Percentiles rank a stretch among this genome's conserved stretches.
phyloP scores from a whole-genome alignment of 2,329 filamentous ascomycete genomes.

The Fusarium marasasianum region DNA sequence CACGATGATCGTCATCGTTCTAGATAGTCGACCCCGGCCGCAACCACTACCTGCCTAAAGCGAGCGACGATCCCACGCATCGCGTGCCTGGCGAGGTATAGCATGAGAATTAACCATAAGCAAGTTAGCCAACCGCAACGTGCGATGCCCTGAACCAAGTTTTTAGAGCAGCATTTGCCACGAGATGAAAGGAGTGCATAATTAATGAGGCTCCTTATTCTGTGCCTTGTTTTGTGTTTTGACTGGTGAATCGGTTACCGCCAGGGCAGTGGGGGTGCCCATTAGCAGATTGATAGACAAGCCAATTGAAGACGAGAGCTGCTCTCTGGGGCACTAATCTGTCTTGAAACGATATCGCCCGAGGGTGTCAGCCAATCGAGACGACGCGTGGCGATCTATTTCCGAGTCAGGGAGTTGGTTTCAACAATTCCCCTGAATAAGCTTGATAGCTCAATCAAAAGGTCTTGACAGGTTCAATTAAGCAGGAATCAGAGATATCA shows the following conservation, averaged over 20 bases:
- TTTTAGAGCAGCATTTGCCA: background rate
- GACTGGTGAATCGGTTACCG: constrained; percentile 31
- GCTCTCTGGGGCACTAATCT: background rate
- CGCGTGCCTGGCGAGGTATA: constrained; percentile 21
- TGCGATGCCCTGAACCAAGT: background rate
- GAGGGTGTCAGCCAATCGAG: constrained; percentile 11
- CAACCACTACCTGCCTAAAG: constrained; percentile 34
- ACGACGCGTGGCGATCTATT: constrained; percentile 21
- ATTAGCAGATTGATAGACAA: constrained; percentile 21
- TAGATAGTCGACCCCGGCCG: constrained; percentile 21
- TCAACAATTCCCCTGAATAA: constrained; percentile 24
- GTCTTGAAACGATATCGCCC: constrained; percentile 23
- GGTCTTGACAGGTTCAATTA: background rate
- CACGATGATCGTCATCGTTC: constrained; percentile 18
- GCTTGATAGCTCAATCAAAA: constrained; percentile 21
- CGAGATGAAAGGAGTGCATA: constrained; percentile 30
- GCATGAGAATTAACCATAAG: constrained; percentile 22
- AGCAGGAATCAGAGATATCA: background rate
- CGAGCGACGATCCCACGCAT: constrained; percentile 19
- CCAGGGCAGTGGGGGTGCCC: constrained; percentile 22
- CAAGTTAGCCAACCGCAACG: constrained; percentile 21
- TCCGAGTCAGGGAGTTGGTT: constrained; percentile 26
- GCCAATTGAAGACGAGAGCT: constrained; percentile 15
- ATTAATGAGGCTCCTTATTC: constrained; percentile 12
- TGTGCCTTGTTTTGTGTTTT: background rate